Percentiles rank a stretch among this genome's conserved stretches.
Evolutionary conservation across 2,329 filamentous ascomycete genomes (phyloP).

Genomic region (Verticillium longisporum): DNA sequence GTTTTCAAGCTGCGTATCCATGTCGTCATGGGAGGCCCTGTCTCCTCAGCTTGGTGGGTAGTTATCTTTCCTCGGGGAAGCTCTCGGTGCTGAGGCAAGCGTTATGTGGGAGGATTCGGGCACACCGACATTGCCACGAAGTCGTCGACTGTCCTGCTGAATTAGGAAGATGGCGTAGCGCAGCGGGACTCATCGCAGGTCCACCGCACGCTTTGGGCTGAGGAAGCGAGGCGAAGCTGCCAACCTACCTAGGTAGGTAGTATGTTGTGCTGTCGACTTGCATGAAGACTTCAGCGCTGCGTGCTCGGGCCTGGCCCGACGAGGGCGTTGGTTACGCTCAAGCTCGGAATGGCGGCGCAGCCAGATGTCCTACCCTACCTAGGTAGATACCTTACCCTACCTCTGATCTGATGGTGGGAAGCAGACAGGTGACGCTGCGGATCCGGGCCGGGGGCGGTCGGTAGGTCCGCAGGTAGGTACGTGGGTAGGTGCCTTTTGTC

Average conservation of each 20-base stretch:
- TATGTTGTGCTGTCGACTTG: neutral
- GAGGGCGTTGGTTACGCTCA: neutral
- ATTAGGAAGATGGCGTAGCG: neutral
- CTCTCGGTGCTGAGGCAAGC: neutral
- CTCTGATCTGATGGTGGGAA: too few species aligned
- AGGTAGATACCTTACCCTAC: too few species aligned
- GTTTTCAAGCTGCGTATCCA: neutral
- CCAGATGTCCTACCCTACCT: neutral
- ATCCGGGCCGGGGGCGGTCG: neutral
- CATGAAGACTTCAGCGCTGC: neutral
- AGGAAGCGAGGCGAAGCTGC: neutral
- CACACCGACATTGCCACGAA: neutral
- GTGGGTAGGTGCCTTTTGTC: too few species aligned
- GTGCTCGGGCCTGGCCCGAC: neutral
- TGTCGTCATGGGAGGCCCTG: neutral
- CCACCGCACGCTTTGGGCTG: neutral
- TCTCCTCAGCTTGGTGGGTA: neutral
- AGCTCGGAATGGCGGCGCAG: neutral
- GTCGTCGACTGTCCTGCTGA: neutral
- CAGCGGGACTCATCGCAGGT: neutral
- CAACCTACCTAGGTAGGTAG: too few species aligned
- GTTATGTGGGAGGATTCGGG: neutral
- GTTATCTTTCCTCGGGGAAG: neutral
- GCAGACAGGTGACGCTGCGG: neutral
- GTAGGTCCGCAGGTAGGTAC: neutral